A percentile compares a stretch with the other conserved stretches of the same genome.
Evolutionary conservation across 1,284 basidiomycete species (phyloP).

Genomic region (Naganishia sp.): DNA sequence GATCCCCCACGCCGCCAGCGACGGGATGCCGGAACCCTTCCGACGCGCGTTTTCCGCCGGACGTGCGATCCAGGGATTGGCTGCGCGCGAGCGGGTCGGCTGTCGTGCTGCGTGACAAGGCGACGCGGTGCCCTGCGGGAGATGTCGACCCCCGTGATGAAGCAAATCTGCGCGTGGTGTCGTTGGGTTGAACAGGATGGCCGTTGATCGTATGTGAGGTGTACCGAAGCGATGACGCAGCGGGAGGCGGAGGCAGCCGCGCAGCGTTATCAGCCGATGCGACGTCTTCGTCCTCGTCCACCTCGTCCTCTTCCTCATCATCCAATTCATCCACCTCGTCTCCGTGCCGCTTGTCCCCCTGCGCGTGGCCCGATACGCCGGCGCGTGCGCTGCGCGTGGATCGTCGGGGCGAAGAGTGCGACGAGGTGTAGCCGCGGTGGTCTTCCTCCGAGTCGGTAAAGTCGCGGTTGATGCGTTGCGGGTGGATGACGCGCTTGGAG

Average conservation of each 20-base stretch:
- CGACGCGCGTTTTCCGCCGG: background rate
- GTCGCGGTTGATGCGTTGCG: constrained; percentile 12
- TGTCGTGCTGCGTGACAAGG: constrained; percentile 5
- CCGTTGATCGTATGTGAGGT: background rate
- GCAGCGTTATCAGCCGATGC: background rate
- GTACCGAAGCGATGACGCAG: background rate
- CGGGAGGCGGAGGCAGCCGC: background rate
- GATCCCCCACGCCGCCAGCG: background rate
- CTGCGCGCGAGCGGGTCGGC: background rate
- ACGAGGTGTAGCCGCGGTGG: background rate
- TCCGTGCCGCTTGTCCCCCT: constrained; percentile 7
- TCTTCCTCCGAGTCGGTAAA: constrained; percentile 23
- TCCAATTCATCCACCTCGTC: constrained; percentile 25
- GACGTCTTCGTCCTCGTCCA: background rate
- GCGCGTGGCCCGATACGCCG: background rate
- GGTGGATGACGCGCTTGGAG: background rate
- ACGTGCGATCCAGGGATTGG: background rate
- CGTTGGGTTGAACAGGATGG: background rate
- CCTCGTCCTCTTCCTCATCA: constrained; percentile 15
- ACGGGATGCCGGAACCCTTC: background rate
- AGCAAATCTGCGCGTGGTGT: background rate
- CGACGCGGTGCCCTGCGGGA: background rate
- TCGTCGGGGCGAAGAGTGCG: background rate
- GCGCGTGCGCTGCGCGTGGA: background rate
- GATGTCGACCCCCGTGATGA: background rate